These are phyloP conservation scores for Rhypophila decipiens DNA, from an alignment of 495 filamentous ascomycete genomes.

Conservation along the genomic window DNA sequence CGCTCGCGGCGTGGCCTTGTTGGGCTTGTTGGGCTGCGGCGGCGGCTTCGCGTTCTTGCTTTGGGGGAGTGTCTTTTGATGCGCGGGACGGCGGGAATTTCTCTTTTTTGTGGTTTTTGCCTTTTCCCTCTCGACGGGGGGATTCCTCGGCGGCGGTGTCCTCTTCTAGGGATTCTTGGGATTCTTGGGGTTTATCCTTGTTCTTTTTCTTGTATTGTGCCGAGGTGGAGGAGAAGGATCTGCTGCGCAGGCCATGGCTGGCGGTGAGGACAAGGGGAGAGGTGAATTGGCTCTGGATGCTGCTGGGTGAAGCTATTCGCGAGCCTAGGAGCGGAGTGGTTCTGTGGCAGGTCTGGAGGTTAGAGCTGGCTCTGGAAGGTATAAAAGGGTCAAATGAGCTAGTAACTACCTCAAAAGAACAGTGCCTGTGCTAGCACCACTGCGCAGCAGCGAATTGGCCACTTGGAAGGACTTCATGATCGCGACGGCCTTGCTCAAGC, in stretches of 20 bases:
- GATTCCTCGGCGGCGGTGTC: not conserved
- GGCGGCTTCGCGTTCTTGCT: not conserved
- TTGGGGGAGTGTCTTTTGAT: not conserved
- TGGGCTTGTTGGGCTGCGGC: not conserved
- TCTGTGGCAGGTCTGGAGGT: not conserved
- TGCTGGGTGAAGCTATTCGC: not conserved
- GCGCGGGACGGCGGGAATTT: not conserved
- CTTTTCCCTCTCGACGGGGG: not conserved
- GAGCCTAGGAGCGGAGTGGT: not conserved
- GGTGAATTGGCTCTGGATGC: not conserved
- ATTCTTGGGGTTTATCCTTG: not conserved
- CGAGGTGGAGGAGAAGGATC: not conserved
- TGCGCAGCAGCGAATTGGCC: slow-evolving; percentile 17
- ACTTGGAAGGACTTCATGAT: slow-evolving; percentile 19
- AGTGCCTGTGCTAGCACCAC: not conserved
- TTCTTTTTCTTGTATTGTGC: not conserved
- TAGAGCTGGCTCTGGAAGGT: not conserved
- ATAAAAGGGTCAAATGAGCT: slow-evolving; percentile 4
- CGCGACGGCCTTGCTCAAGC: too few species aligned
- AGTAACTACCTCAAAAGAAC: slow-evolving; percentile 7
- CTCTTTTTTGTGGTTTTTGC: not conserved
- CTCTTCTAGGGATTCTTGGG: not conserved
- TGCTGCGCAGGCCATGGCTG: not conserved
- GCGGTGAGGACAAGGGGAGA: not conserved
- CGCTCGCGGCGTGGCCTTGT: not conserved